Evolutionary conservation across 768 basidiomycete genomes (phyloP).

Genomic region (Cystofilobasidium capitatum): DNA sequence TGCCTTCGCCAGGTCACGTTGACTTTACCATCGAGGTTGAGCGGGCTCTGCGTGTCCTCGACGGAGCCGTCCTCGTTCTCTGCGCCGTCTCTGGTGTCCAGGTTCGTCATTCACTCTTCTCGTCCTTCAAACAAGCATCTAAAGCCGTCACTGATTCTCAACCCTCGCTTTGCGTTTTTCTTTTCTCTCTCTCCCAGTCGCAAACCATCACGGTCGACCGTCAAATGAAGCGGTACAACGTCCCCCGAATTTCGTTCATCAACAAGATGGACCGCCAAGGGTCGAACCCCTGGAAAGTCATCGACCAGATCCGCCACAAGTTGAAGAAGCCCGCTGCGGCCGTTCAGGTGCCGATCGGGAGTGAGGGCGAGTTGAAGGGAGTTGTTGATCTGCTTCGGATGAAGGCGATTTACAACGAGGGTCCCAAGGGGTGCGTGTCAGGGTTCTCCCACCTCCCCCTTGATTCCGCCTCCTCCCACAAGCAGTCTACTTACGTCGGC

Average conservation of each 20-base stretch:
- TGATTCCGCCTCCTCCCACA: background rate
- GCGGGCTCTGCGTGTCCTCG: slow-evolving; percentile 85
- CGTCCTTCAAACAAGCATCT: background rate
- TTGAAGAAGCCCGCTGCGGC: slow-evolving; percentile 87
- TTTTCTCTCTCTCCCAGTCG: slow-evolving; percentile 46
- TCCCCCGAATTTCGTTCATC: slow-evolving; percentile 90
- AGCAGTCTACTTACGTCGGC: background rate
- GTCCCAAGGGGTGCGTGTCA: slow-evolving; percentile 70
- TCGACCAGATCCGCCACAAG: slow-evolving; percentile 82
- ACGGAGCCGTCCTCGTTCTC: slow-evolving; percentile 90
- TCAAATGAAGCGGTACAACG: slow-evolving; percentile 94
- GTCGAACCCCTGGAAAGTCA: slow-evolving; percentile 92
- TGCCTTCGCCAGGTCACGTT: slow-evolving; percentile 71
- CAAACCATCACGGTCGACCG: slow-evolving; percentile 99
- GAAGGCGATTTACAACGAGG: slow-evolving; percentile 91
- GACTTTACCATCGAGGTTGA: slow-evolving; percentile 99
- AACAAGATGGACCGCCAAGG: slow-evolving; percentile 99
- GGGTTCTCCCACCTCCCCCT: background rate
- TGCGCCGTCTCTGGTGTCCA: slow-evolving; percentile 97
- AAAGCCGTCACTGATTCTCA: too few species aligned
- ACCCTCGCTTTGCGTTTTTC: background rate
- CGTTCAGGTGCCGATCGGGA: slow-evolving; percentile 89
- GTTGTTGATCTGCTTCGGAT: slow-evolving; percentile 89
- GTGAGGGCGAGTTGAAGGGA: slow-evolving; percentile 74
- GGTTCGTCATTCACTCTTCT: slow-evolving; percentile 42